Evolutionary conservation across 139 green algal species (phyloP).

Genomic region (Eudorina sp.): DNA sequence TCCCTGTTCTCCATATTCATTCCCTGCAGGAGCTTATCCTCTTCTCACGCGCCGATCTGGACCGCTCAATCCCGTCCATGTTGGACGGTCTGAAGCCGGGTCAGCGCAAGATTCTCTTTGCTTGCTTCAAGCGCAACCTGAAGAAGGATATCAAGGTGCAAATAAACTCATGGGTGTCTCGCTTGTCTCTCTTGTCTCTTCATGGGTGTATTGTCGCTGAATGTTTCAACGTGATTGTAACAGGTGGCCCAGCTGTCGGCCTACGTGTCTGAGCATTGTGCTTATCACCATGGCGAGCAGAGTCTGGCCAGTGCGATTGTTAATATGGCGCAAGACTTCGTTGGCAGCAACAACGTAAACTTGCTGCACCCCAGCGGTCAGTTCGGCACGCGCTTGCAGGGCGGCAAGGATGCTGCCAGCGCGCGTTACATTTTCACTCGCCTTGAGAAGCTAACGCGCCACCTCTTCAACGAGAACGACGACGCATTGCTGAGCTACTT

Average conservation of each 20-base stretch:
- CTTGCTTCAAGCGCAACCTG: constrained; percentile 98
- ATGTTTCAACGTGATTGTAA: background rate
- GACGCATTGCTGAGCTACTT: constrained; percentile 95
- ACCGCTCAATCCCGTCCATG: constrained; percentile 96
- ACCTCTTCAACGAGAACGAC: constrained; percentile 94
- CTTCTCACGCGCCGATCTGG: constrained; percentile 93
- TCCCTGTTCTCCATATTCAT: too few species aligned
- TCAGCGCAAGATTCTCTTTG: constrained; percentile 99
- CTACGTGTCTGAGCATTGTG: constrained; percentile 97
- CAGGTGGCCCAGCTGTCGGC: constrained; percentile 96
- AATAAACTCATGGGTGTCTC: background rate
- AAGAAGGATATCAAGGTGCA: constrained; percentile 91
- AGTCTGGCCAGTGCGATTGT: constrained; percentile 82
- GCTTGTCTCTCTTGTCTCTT: background rate
- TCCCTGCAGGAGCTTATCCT: constrained; percentile 93
- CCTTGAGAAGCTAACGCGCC: constrained; percentile 85
- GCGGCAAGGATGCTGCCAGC: constrained; percentile 96
- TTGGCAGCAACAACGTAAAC: constrained; percentile 99
- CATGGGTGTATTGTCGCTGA: background rate
- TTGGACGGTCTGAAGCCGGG: constrained; percentile 98
- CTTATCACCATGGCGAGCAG: constrained; percentile 99
- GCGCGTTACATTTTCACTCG: constrained; percentile 98
- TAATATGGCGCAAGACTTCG: constrained; percentile 89
- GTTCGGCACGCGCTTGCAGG: constrained; percentile 93
- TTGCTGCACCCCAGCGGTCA: constrained; percentile 88